Evolutionary conservation across 2,329 filamentous ascomycete genomes (phyloP).

Genomic region (Penicillium sp.): DNA sequence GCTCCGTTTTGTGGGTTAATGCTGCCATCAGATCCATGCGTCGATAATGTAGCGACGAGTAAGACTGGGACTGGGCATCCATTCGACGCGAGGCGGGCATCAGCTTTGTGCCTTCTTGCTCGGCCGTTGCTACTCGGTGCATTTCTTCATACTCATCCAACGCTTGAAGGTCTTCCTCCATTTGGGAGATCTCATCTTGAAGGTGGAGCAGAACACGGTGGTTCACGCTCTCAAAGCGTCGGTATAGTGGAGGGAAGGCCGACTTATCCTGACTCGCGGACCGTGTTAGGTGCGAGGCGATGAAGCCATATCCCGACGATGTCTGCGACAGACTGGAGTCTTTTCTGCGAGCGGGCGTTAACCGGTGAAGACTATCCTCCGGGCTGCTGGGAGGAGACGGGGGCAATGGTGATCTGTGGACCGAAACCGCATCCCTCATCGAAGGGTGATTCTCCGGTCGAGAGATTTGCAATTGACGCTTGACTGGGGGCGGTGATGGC

Average conservation of each 20-base stretch:
- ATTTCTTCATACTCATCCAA: constrained; percentile 57
- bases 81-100: constrained; percentile 38
- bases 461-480: constrained; percentile 29
- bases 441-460: constrained; percentile 29
- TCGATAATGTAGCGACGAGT: constrained; percentile 50
- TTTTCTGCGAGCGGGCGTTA: constrained; percentile 18
- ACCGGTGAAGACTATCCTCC: constrained; percentile 24
- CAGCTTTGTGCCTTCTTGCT: constrained; percentile 29
- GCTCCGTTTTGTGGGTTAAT: constrained; percentile 54
- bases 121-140: constrained; percentile 29
- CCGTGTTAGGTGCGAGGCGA: constrained; percentile 31
- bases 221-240: constrained; percentile 74
- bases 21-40: constrained; percentile 51
- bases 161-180: constrained; percentile 69
- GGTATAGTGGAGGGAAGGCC: constrained; percentile 60
- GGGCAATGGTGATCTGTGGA: constrained; percentile 24
- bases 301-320: constrained; percentile 34
- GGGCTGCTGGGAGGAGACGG: constrained; percentile 34
- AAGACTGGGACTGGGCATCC: constrained; percentile 45
- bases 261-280: constrained; percentile 26
- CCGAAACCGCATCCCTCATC: constrained; percentile 13
- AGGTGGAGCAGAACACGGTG: constrained; percentile 75
- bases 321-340: constrained; percentile 20
- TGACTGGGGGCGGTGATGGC: constrained; percentile 18
- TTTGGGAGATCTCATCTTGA: constrained; percentile 74